Base-by-base conservation (phyloP, 2,329 filamentous ascomycete species). In the Fusarium udum region DNA sequence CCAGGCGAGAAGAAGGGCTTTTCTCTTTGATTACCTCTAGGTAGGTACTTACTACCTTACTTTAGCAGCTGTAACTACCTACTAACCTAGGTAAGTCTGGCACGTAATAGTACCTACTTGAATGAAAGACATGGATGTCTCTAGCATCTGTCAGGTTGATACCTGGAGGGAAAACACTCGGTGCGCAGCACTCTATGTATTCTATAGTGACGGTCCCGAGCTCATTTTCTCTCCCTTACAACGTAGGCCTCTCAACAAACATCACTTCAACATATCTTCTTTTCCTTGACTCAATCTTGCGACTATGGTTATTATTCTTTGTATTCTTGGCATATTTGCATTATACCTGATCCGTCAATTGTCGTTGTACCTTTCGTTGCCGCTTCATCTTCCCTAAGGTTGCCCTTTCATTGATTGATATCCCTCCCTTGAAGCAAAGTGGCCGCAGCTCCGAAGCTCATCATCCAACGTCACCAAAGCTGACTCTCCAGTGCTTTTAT, bases 291-390 rank as follows among this genome's bases (percentile, higher is more conserved):
- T 53, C 22, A 24, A 51, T 58, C 32, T 56, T 60, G 63, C 67
- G 71, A 73, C 67, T 73, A 73, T 73, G 71, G 63, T 73, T 59
- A 51, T 71, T 74, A 68, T 73, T 71, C 62, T 73, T 59, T 73
- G 63, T 46, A 49, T 73, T 40, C 71, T 73, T 59, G 68, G 63
- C 49, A 63, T 74, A 48, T 73, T 55, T 45, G 51, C 67, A 46
- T 46, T 73, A 18, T 73, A 73, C 67, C 63, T 74, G 37, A 60
- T 71, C 42, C 61, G 69, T 57, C 68, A 73, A 63, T 67, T 64
- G 51, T 75, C 72, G 18, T 67, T 75, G 48, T 62, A 63, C 61
- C 58, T 68, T 31, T 72, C 71, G 24, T n/a, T 74, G 10, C 68
- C 68, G 31, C 57, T 53, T 40, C 71, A 74, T 57, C 72, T 61